phyloP scores from a whole-genome alignment of 129 eudicot genomes.

The Helianthus annuus region HanXRQr2.0-SUNRISE NC_035439.2:34260641-34261140 shows the following conservation, averaged over 20 bases:
- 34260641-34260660: neutral
- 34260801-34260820: conserved; percentile 84
- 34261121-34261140: conserved; percentile 36
- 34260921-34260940: neutral
- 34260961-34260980: neutral
- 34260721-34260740: conserved; percentile 80
- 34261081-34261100: conserved; percentile 41
- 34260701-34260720: conserved; percentile 70
- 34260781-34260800: conserved; percentile 77
- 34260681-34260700: conserved; percentile 49
- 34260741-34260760: conserved; percentile 60
- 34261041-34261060: conserved; percentile 78
- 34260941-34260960: neutral
- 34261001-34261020: conserved; percentile 21
- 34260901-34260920: neutral
- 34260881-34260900: neutral
- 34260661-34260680: conserved; percentile 4
- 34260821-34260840: conserved; percentile 65
- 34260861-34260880: neutral
- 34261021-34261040: conserved; percentile 77
- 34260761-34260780: conserved; percentile 57
- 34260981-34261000: neutral
- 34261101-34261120: conserved; percentile 40
- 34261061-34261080: conserved; percentile 48
- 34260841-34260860: conserved; percentile 45